Evolutionary conservation across 2,329 filamentous ascomycete genomes (phyloP), one percentile per base, ranked within the genome.

Genomic region (Apiospora rasikravindrae): DNA sequence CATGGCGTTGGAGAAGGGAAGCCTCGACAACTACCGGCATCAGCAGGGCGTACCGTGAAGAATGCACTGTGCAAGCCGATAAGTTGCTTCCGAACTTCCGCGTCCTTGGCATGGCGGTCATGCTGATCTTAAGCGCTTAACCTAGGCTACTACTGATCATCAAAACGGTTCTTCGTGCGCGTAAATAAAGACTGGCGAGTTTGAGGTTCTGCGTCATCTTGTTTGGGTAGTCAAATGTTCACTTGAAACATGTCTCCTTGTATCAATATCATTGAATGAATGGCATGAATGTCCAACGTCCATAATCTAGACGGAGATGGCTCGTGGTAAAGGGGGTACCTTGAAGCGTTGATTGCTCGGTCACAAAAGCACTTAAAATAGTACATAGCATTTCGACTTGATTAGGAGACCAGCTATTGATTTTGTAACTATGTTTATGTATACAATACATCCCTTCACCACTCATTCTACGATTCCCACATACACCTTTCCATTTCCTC

Each of bases 11-110:
- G 57, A 40, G 8, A 64, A 42, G 1, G 8, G 57, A 29, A 37
- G 57, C 10, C 8, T 40, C n/a, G 57, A 14, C 29, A 37, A 14
- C 29, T 5, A 22, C 40, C 40, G 10, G 45, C 2, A 61, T 61
- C 53, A 61, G 29, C 53, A 61, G 53, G 51, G 53, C 53, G 53
- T 61, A 64, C 57, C 57, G 57, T 64, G 33, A n/a, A 11, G 22
- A 40, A 40, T 40, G 57, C 57, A 64, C 57, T 64, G 57, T 64
- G 57, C 57, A 11, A 11, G 33, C 57, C 22, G 33, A 64, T 64
- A 40, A n/a, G 29, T 33, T 14, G 24, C 57, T 64, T 64, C 57
- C 57, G 57, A 64, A 64, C 57, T 64, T 64, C 57, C 57, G 57
- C 29, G n/a, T 40, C 19, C 57, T 64, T 37, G 57, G 29, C 33